phyloP scores from a whole-genome alignment of 129 eudicot genomes.

The Arctium minus region DNA sequence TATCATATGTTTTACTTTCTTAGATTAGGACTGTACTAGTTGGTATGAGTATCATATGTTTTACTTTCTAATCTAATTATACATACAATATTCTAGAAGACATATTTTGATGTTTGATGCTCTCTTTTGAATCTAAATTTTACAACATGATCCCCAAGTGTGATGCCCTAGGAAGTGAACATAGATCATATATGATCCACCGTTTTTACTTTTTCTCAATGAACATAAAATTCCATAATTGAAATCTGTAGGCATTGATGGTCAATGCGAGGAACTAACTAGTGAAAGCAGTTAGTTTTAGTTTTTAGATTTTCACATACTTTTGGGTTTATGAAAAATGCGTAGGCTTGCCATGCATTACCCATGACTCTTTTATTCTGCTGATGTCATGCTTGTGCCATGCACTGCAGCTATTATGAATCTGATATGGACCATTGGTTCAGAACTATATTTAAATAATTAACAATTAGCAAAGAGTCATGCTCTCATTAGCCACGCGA shows the following conservation, averaged over 20 bases:
- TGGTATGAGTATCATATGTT: background rate
- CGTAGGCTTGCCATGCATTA: background rate
- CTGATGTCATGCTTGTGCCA: background rate
- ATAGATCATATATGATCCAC: background rate
- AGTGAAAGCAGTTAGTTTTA: background rate
- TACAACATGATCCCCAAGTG: background rate
- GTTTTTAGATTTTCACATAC: background rate
- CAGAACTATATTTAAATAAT: background rate
- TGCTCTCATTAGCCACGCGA: background rate
- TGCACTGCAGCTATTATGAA: background rate
- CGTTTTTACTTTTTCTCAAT: background rate
- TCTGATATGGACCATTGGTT: background rate
- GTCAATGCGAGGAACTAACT: background rate
- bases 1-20: background rate
- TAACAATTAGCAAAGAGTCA: background rate
- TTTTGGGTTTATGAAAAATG: background rate
- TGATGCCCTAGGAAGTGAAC: background rate
- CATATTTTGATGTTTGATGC: background rate
- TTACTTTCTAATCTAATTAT: background rate
- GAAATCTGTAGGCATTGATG: background rate
- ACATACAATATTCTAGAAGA: background rate
- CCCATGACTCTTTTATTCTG: background rate
- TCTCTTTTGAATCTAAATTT: background rate
- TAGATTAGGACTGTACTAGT: background rate
- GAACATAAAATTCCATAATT: background rate